A percentile compares a stretch with the other conserved stretches of the same genome.
Conservation (phyloP, 2,329 filamentous ascomycete genomes). For the Tolypocladium sp. region DNA sequence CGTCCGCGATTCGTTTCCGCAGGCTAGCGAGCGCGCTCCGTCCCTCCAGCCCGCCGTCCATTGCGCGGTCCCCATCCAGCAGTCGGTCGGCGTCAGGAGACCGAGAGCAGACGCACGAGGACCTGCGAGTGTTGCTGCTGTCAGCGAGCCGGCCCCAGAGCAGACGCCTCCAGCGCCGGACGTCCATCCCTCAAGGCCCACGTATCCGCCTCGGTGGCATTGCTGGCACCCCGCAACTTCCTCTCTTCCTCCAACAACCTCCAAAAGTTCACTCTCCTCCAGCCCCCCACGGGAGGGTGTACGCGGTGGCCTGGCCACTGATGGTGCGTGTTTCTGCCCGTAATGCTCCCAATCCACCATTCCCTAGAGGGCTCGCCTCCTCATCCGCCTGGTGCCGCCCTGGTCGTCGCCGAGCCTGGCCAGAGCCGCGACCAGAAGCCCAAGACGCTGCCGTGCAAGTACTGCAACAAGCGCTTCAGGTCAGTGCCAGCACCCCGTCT, state of each 20-base stretch:
- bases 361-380: slow-evolving; percentile 38
- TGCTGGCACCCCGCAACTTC: not conserved
- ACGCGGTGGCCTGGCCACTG: not conserved
- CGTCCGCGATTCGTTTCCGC: not conserved
- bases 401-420: slow-evolving; percentile 32
- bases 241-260: slow-evolving; percentile 3
- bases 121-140: not conserved
- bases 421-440: slow-evolving; percentile 50
- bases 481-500: slow-evolving; percentile 24
- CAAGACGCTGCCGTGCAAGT: slow-evolving; percentile 53
- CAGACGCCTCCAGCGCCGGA: not conserved
- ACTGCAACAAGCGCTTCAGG: slow-evolving; percentile 55
- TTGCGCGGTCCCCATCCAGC: not conserved
- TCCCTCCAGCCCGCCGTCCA: too few relatives aligned
- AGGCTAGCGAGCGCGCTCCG: not conserved
- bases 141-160: not conserved
- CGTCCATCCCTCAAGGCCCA: not conserved
- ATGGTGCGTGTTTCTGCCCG: slow-evolving; percentile 11
- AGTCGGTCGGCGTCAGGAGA: not conserved
- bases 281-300: slow-evolving; percentile 2
- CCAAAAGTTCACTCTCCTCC: not conserved
- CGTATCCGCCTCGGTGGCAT: not conserved
- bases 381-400: slow-evolving; percentile 16
- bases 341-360: slow-evolving; percentile 45
- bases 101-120: not conserved